Conservation (phyloP, 495 filamentous ascomycete species). For the Podospora pseudoanserina region DNA sequence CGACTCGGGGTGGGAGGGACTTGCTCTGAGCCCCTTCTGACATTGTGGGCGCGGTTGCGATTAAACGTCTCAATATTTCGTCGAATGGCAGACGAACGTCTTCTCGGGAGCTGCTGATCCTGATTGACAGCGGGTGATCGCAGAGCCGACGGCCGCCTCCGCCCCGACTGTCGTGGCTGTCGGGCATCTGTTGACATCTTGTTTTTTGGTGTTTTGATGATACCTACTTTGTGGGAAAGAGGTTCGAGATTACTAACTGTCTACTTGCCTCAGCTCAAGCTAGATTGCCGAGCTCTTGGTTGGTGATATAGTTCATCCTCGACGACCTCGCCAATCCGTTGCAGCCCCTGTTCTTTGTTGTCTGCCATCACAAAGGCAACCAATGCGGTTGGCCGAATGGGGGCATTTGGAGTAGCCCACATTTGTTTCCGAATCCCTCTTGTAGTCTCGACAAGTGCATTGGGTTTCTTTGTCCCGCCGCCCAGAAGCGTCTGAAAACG, state of each 20-base stretch:
- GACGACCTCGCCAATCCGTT: not conserved
- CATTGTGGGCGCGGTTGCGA: conserved; percentile 12
- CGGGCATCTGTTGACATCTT: conserved; percentile 5
- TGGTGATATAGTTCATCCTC: not conserved
- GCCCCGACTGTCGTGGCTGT: not conserved
- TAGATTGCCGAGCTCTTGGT: not conserved
- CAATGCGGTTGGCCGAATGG: not conserved
- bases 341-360: not conserved
- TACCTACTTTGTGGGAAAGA: not conserved
- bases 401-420: not conserved
- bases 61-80: conserved; percentile 18
- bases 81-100: conserved; percentile 9
- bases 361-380: not conserved
- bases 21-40: not conserved
- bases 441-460: not conserved
- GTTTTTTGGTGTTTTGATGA: not conserved
- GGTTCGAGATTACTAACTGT: not conserved
- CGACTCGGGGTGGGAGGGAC: conserved; percentile 5
- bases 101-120: not conserved
- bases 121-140: not conserved
- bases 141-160: not conserved
- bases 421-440: not conserved
- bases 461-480: conserved; percentile 3
- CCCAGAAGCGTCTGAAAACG: conserved; percentile 6
- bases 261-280: not conserved